phyloP scores from a whole-genome alignment of 257 asterid genomes.

The Solanum piurae region DNA sequence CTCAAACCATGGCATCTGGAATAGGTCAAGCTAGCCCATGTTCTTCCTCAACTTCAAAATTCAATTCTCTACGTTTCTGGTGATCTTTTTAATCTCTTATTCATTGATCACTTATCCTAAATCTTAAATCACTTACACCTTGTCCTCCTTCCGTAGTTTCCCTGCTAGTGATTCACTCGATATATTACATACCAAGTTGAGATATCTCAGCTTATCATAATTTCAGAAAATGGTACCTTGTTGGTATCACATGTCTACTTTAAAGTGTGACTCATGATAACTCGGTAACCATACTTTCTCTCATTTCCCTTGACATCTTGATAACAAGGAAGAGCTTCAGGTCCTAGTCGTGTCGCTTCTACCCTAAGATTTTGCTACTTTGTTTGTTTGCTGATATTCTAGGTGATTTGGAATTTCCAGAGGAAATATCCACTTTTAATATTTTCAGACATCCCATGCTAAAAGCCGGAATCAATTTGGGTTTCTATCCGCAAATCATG shows the following conservation, averaged over 20 bases:
- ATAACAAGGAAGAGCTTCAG: not conserved
- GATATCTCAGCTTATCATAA: not conserved
- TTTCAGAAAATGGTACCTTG: not conserved
- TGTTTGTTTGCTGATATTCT: not conserved
- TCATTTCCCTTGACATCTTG: not conserved
- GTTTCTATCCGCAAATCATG: not conserved
- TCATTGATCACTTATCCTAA: not conserved
- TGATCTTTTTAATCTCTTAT: not conserved
- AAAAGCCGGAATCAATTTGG: not conserved
- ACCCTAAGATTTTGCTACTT: not conserved
- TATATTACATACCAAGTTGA: not conserved
- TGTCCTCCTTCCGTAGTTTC: not conserved
- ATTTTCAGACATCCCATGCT: not conserved
- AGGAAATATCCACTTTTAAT: not conserved
- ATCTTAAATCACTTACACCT: not conserved
- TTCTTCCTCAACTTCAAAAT: not conserved
- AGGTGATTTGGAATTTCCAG: not conserved
- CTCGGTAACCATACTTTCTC: not conserved
- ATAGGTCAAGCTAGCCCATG: not conserved
- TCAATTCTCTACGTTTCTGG: not conserved
- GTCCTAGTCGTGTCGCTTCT: not conserved
- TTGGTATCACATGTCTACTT: not conserved
- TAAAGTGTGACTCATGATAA: not conserved
- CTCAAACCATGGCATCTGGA: not conserved
- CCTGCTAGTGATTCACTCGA: not conserved